A percentile compares a stretch with the other conserved stretches of the same genome.
These are phyloP conservation scores for Pilaira anomala DNA, from an alignment of 192 early-diverging fungal genomes.

Conservation along the genomic window DNA sequence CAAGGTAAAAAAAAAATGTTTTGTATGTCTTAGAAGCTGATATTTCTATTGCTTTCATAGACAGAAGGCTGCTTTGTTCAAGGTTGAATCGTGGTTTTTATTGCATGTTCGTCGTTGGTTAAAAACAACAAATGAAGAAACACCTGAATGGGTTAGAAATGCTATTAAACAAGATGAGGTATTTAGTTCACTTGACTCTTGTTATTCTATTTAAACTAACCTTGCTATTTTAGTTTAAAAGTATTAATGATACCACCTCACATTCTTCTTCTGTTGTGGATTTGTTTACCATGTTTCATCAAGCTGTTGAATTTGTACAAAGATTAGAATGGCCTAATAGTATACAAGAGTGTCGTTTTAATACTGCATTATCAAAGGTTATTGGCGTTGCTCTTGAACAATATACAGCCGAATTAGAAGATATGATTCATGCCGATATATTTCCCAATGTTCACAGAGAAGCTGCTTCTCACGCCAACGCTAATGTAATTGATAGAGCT, in stretches of 20 bases:
- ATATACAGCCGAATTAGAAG: slow-evolving; percentile 54
- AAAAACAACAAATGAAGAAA: slow-evolving; percentile 55
- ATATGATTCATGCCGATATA: slow-evolving; percentile 43
- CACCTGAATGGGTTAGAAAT: slow-evolving; percentile 65
- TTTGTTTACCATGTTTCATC: slow-evolving; percentile 76
- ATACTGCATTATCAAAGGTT: slow-evolving; percentile 62
- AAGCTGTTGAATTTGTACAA: slow-evolving; percentile 66
- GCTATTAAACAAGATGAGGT: slow-evolving; percentile 69
- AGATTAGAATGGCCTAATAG: slow-evolving; percentile 64
- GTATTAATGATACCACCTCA: slow-evolving; percentile 46
- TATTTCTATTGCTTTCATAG: slow-evolving; percentile 13
- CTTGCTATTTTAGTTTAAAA: slow-evolving; percentile 44
- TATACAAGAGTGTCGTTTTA: slow-evolving; percentile 57
- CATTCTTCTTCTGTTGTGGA: slow-evolving; percentile 79
- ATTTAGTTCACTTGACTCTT: slow-evolving; percentile 9
- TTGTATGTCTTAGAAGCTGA: neutral
- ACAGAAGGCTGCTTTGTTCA: slow-evolving; percentile 47
- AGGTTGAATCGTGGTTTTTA: slow-evolving; percentile 69
- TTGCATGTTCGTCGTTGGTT: slow-evolving; percentile 70
- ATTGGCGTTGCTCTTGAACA: slow-evolving; percentile 61
- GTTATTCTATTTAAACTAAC: neutral
- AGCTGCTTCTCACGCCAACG: neutral
- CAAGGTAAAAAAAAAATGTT: slow-evolving; percentile 33
- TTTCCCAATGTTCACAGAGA: slow-evolving; percentile 25
- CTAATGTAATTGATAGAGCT: slow-evolving; percentile 25